Conservation (phyloP, 495 filamentous ascomycete genomes). For the Hyaloscypha hepaticicola region DNA sequence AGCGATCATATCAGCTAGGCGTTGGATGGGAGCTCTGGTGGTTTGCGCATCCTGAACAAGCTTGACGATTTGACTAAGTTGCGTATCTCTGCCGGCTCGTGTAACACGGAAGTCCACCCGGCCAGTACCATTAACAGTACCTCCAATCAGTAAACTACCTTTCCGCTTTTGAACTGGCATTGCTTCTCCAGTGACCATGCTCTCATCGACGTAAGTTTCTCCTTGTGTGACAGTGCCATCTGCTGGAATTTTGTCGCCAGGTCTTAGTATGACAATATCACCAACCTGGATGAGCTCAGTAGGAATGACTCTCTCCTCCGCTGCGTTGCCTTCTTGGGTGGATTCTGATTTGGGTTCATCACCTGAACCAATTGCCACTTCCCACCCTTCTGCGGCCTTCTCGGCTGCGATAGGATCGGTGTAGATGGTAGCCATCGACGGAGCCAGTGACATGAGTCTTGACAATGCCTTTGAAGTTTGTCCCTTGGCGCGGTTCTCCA, state of each 20-base stretch:
- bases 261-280: constrained; percentile 88
- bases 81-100: constrained; percentile 89
- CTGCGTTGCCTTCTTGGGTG: constrained; percentile 50
- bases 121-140: constrained; percentile 93
- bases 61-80: constrained; percentile 96
- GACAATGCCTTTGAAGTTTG: constrained; percentile 95
- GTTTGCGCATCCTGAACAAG: constrained; percentile 97
- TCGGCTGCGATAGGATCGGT: constrained; percentile 93
- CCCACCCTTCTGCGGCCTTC: constrained; percentile 82
- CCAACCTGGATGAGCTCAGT: constrained; percentile 95
- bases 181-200: constrained; percentile 97
- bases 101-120: constrained; percentile 92
- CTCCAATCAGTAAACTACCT: constrained; percentile 81
- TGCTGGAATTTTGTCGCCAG: constrained; percentile 95
- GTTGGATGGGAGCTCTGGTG: constrained; percentile 89
- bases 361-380: constrained; percentile 33
- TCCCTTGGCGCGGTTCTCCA: constrained; percentile 95
- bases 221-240: constrained; percentile 86
- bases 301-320: constrained; percentile 80
- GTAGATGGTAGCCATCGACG: constrained; percentile 97
- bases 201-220: constrained; percentile 93
- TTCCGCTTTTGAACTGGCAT: constrained; percentile 88
- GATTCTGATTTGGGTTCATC: constrained; percentile 45
- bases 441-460: constrained; percentile 91
- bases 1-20: constrained; percentile 85